Percentiles rank a stretch among this genome's conserved stretches.
phyloP scores from a whole-genome alignment of 2,329 filamentous ascomycete genomes.

The Aureobasidium sp. region DNA sequence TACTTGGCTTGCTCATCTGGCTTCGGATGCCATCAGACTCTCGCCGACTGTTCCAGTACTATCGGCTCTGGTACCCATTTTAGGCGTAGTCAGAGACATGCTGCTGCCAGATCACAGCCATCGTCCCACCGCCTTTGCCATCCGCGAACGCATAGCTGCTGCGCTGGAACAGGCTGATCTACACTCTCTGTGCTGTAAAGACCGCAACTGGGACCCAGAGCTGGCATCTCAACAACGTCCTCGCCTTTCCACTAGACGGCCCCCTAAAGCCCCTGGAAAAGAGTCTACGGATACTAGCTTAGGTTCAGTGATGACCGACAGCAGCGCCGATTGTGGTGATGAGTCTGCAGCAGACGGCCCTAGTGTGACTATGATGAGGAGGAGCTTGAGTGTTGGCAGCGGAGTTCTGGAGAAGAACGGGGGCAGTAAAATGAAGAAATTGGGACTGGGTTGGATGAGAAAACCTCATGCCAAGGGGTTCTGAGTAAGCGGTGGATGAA shows the following conservation, averaged over 20 bases:
- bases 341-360: background rate
- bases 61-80: background rate
- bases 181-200: background rate
- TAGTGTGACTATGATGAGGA: background rate
- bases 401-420: background rate
- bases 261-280: background rate
- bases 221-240: background rate
- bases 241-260: background rate
- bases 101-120: constrained; percentile 31
- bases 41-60: constrained; percentile 30
- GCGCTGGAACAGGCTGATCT: background rate
- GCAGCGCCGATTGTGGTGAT: background rate
- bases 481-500: background rate
- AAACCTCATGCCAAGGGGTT: constrained; percentile 2
- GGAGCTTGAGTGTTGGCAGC: background rate
- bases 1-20: constrained; percentile 4
- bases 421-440: background rate
- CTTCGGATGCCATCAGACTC: background rate
- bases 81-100: constrained; percentile 34
- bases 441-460: constrained; percentile 3
- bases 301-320: background rate
- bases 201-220: background rate
- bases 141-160: constrained; percentile 24
- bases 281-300: background rate
- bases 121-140: constrained; percentile 32